These are phyloP conservation scores for Puccinia hordei DNA, from an alignment of 1,284 basidiomycete species.

Conservation along the genomic window DNA sequence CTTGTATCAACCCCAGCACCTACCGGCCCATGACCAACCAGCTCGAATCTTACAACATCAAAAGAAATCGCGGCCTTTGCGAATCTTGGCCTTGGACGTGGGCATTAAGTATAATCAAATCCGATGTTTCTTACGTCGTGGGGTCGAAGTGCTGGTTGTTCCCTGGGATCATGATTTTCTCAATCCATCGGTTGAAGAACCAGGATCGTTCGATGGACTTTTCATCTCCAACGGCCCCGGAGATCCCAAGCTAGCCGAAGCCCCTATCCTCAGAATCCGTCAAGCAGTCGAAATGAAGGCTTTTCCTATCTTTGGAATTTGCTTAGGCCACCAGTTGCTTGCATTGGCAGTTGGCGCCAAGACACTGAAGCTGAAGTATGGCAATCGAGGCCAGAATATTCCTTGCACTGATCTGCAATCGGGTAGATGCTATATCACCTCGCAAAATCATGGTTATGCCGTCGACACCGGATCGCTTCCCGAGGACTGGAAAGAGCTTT, in stretches of 20 bases:
- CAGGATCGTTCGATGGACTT: slow-evolving; percentile 86
- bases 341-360: slow-evolving; percentile 90
- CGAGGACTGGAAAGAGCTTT: slow-evolving; percentile 86
- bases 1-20: slow-evolving; percentile 69
- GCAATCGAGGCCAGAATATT: slow-evolving; percentile 98
- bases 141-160: slow-evolving; percentile 93
- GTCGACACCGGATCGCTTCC: slow-evolving; percentile 82
- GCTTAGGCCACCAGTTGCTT: slow-evolving; percentile 95
- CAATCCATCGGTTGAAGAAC: slow-evolving; percentile 62
- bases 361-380: slow-evolving; percentile 99
- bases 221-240: slow-evolving; percentile 99
- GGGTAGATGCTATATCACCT: slow-evolving; percentile 97
- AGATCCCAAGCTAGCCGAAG: slow-evolving; percentile 79
- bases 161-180: slow-evolving; percentile 96
- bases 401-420: slow-evolving; percentile 92
- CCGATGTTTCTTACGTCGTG: slow-evolving; percentile 89
- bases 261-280: slow-evolving; percentile 73
- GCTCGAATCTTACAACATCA: slow-evolving; percentile 70
- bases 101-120: slow-evolving; percentile 99
- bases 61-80: slow-evolving; percentile 70
- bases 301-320: slow-evolving; percentile 95
- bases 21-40: slow-evolving; percentile 59
- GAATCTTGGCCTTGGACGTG: slow-evolving; percentile 89
- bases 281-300: slow-evolving; percentile 73
- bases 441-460: slow-evolving; percentile 98